phyloP scores from a whole-genome alignment of 768 basidiomycete species.

The Hypholoma sublateritium region DNA sequence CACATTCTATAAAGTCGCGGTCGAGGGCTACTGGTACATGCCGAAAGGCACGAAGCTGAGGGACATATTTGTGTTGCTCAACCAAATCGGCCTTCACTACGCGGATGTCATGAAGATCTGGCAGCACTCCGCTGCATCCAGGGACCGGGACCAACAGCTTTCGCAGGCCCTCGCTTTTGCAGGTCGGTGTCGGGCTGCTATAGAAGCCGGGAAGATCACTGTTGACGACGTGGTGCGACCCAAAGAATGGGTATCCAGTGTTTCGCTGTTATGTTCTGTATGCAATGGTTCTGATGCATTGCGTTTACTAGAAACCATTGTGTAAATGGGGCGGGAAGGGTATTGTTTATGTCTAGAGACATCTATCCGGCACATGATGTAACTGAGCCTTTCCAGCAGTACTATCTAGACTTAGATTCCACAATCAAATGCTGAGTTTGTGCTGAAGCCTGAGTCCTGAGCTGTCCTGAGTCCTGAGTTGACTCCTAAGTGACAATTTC shows the following conservation, averaged over 20 bases:
- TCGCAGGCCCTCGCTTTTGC: background rate
- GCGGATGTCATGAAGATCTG: background rate
- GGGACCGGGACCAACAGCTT: background rate
- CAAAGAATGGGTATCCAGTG: background rate
- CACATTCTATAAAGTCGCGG: background rate
- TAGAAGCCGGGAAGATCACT: slow-evolving; percentile 4
- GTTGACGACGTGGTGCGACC: slow-evolving; percentile 1
- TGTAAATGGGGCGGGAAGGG: background rate
- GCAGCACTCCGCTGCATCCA: background rate
- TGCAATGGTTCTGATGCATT: background rate
- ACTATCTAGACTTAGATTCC: too few relatives aligned
- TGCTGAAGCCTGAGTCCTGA: too few relatives aligned
- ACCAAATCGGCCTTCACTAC: background rate
- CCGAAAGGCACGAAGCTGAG: slow-evolving; percentile 1
- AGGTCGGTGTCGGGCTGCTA: background rate
- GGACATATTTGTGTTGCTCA: background rate
- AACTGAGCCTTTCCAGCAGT: too few relatives aligned
- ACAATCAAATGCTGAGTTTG: too few relatives aligned
- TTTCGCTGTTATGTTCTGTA: background rate
- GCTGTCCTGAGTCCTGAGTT: too few relatives aligned
- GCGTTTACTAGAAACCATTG: background rate
- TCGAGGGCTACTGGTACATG: slow-evolving; percentile 7
- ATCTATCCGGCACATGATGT: too few relatives aligned
- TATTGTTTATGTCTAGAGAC: too few relatives aligned
- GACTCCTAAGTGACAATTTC: too few relatives aligned